These are phyloP conservation scores for Sporothrix euskadiensis DNA, from an alignment of 2,329 filamentous ascomycete species.

Conservation along the genomic window DNA sequence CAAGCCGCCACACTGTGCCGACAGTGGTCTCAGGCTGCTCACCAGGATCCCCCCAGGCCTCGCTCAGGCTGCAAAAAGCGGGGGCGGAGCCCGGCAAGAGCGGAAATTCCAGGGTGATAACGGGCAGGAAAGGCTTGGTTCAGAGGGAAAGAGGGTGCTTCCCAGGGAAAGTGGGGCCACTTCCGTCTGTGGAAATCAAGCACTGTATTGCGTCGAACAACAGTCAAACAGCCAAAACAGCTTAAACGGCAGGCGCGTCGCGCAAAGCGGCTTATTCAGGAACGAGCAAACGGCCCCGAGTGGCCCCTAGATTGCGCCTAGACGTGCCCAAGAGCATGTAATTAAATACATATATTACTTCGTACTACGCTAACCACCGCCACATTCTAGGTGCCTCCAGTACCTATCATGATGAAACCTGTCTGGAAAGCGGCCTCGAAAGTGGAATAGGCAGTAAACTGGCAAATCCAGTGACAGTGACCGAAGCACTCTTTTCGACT, in stretches of 20 bases:
- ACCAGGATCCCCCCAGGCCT: too few species aligned
- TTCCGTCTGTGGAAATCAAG: background rate
- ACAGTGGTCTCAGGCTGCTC: background rate
- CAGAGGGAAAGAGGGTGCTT: background rate
- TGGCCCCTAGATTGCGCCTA: background rate
- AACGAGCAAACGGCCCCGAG: conserved; percentile 4
- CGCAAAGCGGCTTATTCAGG: conserved; percentile 4
- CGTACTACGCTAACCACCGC: background rate
- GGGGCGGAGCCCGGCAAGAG: conserved; percentile 8
- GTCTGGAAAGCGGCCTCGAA: background rate
- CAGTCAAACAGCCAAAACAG: background rate
- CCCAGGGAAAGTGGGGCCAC: conserved; percentile 14
- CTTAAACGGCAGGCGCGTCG: conserved; percentile 17
- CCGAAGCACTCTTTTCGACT: background rate
- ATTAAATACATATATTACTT: too few species aligned
- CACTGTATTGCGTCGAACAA: background rate
- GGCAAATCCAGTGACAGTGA: conserved; percentile 5
- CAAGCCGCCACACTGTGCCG: conserved; percentile 17
- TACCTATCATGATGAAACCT: conserved; percentile 19
- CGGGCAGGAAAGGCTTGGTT: background rate
- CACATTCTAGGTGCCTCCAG: background rate
- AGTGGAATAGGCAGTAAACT: conserved; percentile 21
- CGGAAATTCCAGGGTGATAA: conserved; percentile 21
- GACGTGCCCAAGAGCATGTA: background rate
- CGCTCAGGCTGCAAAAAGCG: conserved; percentile 12